Conservation (phyloP, 176 grass and related monocot genomes). For the Zoysia pacifica region DNA sequence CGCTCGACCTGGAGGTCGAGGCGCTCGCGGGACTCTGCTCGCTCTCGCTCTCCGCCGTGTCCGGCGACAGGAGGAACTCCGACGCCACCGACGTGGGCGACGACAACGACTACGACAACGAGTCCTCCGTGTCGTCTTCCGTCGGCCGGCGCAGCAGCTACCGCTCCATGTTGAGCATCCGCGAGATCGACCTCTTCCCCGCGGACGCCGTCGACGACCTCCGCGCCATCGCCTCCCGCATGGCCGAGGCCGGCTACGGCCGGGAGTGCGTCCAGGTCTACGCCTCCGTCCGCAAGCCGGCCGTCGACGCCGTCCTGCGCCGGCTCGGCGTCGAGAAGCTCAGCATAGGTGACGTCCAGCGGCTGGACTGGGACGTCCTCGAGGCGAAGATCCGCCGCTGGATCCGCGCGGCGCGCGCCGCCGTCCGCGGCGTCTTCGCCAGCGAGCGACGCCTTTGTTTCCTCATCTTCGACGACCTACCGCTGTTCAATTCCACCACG, state of each 20-base stretch:
- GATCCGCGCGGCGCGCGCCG: constrained; percentile 76
- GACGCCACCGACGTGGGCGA: constrained; percentile 1
- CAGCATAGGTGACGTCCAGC: constrained; percentile 90
- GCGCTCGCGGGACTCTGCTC: constrained; percentile 53
- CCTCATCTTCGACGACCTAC: constrained; percentile 67
- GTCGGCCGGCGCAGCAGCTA: constrained; percentile 66
- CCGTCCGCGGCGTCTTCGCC: constrained; percentile 72
- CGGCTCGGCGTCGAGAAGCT: constrained; percentile 88
- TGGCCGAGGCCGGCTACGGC: constrained; percentile 68
- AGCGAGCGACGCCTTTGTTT: constrained; percentile 88
- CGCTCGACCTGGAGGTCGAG: constrained; percentile 63
- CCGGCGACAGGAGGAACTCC: constrained; percentile 34
- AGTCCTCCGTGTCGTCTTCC: constrained; percentile 24
- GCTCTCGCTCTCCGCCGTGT: constrained; percentile 43
- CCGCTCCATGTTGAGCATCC: constrained; percentile 66
- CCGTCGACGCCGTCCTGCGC: constrained; percentile 69
- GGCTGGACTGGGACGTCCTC: constrained; percentile 71
- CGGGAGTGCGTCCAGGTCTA: constrained; percentile 97
- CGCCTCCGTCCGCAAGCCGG: constrained; percentile 75
- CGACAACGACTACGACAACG: constrained; percentile 26
- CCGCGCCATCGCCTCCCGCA: constrained; percentile 62
- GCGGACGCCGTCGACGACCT: constrained; percentile 73
- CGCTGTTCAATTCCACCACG: constrained; percentile 34
- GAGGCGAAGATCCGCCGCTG: constrained; percentile 78
- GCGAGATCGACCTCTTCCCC: constrained; percentile 88